Evolutionary conservation across 2,329 filamentous ascomycete species (phyloP), one percentile per base, ranked within the genome.

Genomic region (Dactylellina sp.): DNA sequence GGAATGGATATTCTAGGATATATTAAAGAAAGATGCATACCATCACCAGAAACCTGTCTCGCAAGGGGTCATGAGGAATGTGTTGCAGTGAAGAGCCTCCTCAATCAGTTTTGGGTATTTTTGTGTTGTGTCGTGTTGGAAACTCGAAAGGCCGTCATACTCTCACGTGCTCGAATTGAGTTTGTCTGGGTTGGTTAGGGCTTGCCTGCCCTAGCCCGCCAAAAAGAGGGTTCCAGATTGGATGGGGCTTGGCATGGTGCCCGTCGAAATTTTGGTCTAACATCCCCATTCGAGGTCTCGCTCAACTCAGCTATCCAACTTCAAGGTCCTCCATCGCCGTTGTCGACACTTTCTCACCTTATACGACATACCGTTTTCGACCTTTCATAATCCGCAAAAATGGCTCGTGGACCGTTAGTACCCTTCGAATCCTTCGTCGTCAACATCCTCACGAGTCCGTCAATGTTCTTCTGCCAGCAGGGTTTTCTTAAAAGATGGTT

Each of bases 361-460:
- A 50, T 28, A 28, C 60, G 68, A 72, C 68, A 72, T 39, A 28
- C 53, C 50, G 32, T 32, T 49, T 63, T 65, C 60, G 68, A 65
- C 68, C 52, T 63, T 44, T 60, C 11, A 59, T 44, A 72, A 32
- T 57, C 47, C 60, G 68, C 59, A 64, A 72, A 72, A 9, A 72
- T 72, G 68, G 68, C 68, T 72, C 68, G 68, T 65, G 68, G 68
- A 72, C 68, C 68, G 68, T 72, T 64, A 72, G 68, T 72, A 65
- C 60, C 37, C 52, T 55, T 39, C 52, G 60, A 60, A 52, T 44
- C n/a, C 18, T 9, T 53, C 42, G 20, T 32, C 40, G 39, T 52
- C 49, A 25, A 49, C 18, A 59, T 24, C 16, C 16, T 39, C 16
- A 35, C 57, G 50, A 63, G 55, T 55, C 60, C 40, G 37, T 60